phyloP scores from a whole-genome alignment of 1,139 yeast genomes.

The Chernovozyma sophiae-reginae region DNA sequence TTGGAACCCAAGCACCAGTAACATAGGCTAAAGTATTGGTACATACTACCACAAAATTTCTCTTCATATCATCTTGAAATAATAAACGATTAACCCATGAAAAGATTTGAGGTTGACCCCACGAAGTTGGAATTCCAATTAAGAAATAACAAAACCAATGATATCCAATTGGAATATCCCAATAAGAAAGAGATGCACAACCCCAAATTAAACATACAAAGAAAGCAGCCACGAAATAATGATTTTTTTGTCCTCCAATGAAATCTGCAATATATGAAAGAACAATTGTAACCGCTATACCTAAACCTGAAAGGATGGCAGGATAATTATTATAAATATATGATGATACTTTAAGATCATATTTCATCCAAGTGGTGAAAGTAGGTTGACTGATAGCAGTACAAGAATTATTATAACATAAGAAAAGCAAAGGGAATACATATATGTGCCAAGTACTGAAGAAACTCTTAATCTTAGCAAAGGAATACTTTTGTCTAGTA shows the following conservation, averaged over 20 bases:
- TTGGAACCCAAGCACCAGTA: slow-evolving; percentile 46
- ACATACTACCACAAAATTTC: slow-evolving; percentile 46
- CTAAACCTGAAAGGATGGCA: slow-evolving; percentile 41
- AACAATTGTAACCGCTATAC: slow-evolving; percentile 36
- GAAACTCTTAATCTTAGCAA: slow-evolving; percentile 35
- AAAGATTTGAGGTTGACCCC: slow-evolving; percentile 46
- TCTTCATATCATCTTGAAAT: slow-evolving; percentile 43
- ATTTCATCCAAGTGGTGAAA: slow-evolving; percentile 52
- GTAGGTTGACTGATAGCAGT: slow-evolving; percentile 44
- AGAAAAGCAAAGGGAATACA: slow-evolving; percentile 45
- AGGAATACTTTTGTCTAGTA: slow-evolving; percentile 40
- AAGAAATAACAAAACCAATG: slow-evolving; percentile 49
- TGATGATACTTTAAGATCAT: slow-evolving; percentile 33
- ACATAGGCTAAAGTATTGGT: slow-evolving; percentile 53
- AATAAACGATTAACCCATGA: slow-evolving; percentile 52
- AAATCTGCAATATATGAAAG: slow-evolving; percentile 42
- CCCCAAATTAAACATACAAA: slow-evolving; percentile 38
- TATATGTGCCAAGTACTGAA: slow-evolving; percentile 48
- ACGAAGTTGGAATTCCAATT: slow-evolving; percentile 43
- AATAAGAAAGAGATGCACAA: slow-evolving; percentile 37
- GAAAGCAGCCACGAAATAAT: slow-evolving; percentile 29
- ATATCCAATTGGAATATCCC: slow-evolving; percentile 45
- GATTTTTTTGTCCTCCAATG: slow-evolving; percentile 39
- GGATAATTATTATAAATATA: slow-evolving; percentile 46
- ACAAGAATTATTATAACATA: slow-evolving; percentile 47